Conservation (phyloP, 441 rosid genomes). For the Flueggea neowawraea region DNA sequence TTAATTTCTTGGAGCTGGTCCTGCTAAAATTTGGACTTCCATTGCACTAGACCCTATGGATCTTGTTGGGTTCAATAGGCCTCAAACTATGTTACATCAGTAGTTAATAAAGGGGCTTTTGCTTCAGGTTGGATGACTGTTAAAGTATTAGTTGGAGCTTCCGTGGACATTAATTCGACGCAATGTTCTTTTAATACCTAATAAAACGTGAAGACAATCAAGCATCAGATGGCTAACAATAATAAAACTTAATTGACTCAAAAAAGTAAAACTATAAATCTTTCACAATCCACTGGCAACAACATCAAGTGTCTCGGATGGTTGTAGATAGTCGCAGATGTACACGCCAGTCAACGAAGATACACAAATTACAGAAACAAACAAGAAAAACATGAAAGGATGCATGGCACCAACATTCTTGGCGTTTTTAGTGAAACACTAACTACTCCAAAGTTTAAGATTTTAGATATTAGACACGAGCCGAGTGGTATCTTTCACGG, state of each 20-base stretch:
- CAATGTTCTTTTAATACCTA: constrained; percentile 87
- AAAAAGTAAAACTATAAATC: no score
- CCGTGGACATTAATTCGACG: constrained; percentile 77
- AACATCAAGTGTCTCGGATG: constrained; percentile 81
- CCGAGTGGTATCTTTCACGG: no score
- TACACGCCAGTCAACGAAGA: constrained; percentile 53
- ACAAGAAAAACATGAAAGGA: no score
- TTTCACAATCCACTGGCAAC: constrained; percentile 8
- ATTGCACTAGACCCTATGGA: no score
- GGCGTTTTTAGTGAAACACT: no score
- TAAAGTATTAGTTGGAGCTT: constrained; percentile 44
- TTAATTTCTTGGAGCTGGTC: no score
- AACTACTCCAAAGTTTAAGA: no score
- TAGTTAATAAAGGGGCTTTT: constrained; percentile 35
- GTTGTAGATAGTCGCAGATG: constrained; percentile 82
- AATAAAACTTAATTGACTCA: neutral
- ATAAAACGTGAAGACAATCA: neutral
- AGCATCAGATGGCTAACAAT: neutral
- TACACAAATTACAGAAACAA: no score
- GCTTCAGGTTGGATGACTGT: constrained; percentile 58
- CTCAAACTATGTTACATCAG: constrained; percentile 73
- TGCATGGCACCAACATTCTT: constrained; percentile 82
- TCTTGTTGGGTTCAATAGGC: constrained; percentile 42
- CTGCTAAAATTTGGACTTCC: no score
- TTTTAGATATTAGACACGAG: no score